Evolutionary conservation across 306 rosid genomes (phyloP).

Genomic region (Trifolium fragiferum): DNA sequence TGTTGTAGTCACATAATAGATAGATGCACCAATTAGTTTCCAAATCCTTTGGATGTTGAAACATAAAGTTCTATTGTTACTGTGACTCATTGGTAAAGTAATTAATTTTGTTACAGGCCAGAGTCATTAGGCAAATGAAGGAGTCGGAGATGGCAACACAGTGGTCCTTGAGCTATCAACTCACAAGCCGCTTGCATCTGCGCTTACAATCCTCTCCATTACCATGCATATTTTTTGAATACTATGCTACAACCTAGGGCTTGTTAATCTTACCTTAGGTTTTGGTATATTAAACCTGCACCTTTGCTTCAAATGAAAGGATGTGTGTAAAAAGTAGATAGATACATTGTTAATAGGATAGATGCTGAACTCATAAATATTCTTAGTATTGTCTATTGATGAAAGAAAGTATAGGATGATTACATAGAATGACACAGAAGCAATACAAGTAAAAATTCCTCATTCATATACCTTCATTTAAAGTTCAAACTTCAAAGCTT

Average conservation of each 20-base stretch:
- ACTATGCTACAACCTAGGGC: constrained; percentile 68
- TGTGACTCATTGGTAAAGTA: constrained; percentile 18
- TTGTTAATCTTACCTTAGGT: background rate
- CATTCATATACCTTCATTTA: background rate
- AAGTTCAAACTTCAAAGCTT: background rate
- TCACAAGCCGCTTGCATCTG: constrained; percentile 75
- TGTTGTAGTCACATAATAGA: too few species aligned
- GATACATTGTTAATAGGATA: constrained; percentile 47
- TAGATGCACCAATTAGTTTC: too few species aligned
- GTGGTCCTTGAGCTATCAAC: constrained; percentile 91
- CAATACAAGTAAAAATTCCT: background rate
- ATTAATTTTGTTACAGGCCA: constrained; percentile 56
- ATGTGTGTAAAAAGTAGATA: constrained; percentile 29
- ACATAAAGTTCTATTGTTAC: background rate
- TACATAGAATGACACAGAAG: constrained; percentile 9
- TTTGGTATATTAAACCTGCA: background rate
- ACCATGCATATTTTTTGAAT: constrained; percentile 75
- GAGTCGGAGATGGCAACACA: constrained; percentile 91
- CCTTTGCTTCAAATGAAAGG: background rate
- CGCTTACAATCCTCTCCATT: constrained; percentile 77
- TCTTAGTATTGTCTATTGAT: constrained; percentile 40
- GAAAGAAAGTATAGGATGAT: constrained; percentile 27
- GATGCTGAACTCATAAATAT: constrained; percentile 9
- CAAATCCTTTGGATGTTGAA: too few species aligned
- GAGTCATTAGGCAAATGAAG: constrained; percentile 87